Evolutionary conservation across 2,329 filamentous ascomycete species (phyloP).

Genomic region (Botrytis sinoallii): DNA sequence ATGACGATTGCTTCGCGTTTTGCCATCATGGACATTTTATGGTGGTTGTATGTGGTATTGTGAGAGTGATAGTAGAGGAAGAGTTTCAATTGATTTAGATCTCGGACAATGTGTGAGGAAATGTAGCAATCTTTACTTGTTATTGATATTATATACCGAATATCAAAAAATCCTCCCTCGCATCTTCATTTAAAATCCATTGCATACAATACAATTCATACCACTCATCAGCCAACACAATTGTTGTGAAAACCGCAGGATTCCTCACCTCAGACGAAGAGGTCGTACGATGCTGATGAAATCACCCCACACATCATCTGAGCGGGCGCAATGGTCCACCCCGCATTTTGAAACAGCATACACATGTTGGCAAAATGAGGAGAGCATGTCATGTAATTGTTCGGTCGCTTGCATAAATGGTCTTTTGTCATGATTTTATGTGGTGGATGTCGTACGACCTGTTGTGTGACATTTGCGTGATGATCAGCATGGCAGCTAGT

Average conservation of each 20-base stretch:
- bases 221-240: background rate
- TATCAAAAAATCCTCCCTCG: background rate
- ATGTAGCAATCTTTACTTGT: background rate
- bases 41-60: background rate
- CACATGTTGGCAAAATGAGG: background rate
- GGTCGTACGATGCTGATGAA: slow-evolving; percentile 11
- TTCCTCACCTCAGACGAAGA: background rate
- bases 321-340: slow-evolving; percentile 3
- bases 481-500: background rate
- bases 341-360: slow-evolving; percentile 4
- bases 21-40: slow-evolving; percentile 6
- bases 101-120: background rate
- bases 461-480: background rate
- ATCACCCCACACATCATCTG: slow-evolving; percentile 7
- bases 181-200: background rate
- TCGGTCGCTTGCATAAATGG: background rate
- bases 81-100: background rate
- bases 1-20: slow-evolving; percentile 16
- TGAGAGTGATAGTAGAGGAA: background rate
- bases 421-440: background rate
- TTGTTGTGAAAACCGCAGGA: background rate
- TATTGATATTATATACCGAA: background rate
- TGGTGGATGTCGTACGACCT: background rate
- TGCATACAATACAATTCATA: background rate
- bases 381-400: background rate